These are phyloP conservation scores for Fomitopsis betulina DNA, from an alignment of 1,284 basidiomycete species.

Conservation along the genomic window DNA sequence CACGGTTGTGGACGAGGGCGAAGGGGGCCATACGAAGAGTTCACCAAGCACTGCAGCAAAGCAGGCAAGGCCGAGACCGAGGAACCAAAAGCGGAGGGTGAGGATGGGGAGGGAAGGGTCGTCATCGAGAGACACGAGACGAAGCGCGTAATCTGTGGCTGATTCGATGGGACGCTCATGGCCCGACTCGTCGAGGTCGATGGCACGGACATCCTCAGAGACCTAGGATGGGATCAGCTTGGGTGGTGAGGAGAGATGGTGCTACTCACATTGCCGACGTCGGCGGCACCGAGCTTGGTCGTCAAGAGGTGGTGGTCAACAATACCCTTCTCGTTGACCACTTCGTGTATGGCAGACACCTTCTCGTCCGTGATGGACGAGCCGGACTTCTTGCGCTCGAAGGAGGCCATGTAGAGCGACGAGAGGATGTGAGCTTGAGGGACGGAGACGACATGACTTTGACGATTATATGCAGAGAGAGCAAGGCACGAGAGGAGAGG, in stretches of 20 bases:
- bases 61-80: constrained; percentile 44
- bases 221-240: not conserved
- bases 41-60: constrained; percentile 57
- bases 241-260: not conserved
- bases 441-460: too few species aligned
- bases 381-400: not conserved
- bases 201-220: not conserved
- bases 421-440: too few species aligned
- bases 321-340: not conserved
- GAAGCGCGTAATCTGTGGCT: constrained; percentile 43
- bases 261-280: not conserved
- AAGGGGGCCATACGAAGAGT: constrained; percentile 41
- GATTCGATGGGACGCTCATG: constrained; percentile 40
- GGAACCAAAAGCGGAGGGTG: constrained; percentile 46
- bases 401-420: not conserved
- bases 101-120: constrained; percentile 48
- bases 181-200: constrained; percentile 15
- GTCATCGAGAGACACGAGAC: constrained; percentile 52
- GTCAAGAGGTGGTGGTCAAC: not conserved
- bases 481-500: too few species aligned
- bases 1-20: not conserved
- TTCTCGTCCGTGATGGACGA: not conserved
- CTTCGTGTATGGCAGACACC: not conserved
- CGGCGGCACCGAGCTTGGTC: not conserved
- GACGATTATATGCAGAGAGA: too few species aligned